Evolutionary conservation across 805 yeast species (phyloP), one percentile per base, ranked within the genome.

Genomic region (Cyberlindnera mrakii): DNA sequence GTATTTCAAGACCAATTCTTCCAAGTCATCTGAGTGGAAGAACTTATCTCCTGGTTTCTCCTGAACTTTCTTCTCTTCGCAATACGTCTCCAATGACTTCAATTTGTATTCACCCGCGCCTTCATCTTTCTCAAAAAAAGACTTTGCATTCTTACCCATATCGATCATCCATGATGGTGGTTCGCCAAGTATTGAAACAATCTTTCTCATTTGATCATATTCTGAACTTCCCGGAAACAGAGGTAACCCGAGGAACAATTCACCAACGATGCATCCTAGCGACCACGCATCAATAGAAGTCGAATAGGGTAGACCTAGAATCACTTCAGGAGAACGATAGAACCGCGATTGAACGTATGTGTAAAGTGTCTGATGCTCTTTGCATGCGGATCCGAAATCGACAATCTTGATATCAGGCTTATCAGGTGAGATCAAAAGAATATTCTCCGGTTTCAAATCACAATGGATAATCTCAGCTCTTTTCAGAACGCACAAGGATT

Each of bases 231-330:
- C 99, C 0, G 99, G 97, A 55, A 91, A 88, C 52, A 91, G 71
- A 1, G 99, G 99, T 43, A 91, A 71, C 1, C 99, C 99, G 40
- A 91, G 64, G 52, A 85, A 90, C 38, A 91, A 67, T 62, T 93
- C 99, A 1, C 93, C 95, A 30, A 88, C 78, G 40, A 93, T 87
- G 59, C 97, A 85, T 0, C 96, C 99, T 35, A 90, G 67, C 0
- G 98, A 91, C 99, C 99, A 93, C 80, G 91, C 88, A 61, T 91
- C 99, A 41, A 93, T 91, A 6, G 96, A 80, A 9, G 95, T 78
- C 1, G 96, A 85, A 58, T 93, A 91, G 5, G 96, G 96, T 35
- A 91, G 69, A 0, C 99, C 98, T 17, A 91, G 66, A 3, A 93
- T 78, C 17, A 91, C 96, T 62, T 91, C 99, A 0, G 99, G 99